Evolutionary conservation across 208 protist species (phyloP), one percentile per base, ranked within the genome.

Genomic region (Naegleria gruberi): DNA sequence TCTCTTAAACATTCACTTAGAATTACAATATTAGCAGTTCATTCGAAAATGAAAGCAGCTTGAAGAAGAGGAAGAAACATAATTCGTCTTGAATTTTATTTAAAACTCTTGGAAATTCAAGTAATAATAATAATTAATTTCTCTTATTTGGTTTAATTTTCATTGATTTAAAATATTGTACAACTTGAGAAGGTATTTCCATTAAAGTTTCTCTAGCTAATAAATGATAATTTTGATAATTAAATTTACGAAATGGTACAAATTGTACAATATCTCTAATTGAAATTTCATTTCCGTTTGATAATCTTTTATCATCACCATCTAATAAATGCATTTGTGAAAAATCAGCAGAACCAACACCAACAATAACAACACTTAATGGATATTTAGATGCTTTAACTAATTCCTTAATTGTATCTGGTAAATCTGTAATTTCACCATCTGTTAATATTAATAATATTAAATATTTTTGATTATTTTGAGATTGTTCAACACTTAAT

Each of bases 351-450:
- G 81, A 91, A 41, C 97, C 97, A 57, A 98, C 93, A 81, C 97
- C 96, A 51, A 98, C 93, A 90, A 98, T 98, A 85, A 98, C 90
- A 87, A 98, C 96, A 19, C 94, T 95, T 30, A 98, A 81, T 73
- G 96, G 96, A 41, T 94, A 91, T n/a, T 93, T 87, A 45, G 95
- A 95, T 43, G 95, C 93, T 30, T 77, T 91, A 26, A 97, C 92
- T 73, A 97, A 95, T 0, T 93, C 92, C 82, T 96, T 93, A 46
- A 96, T 95, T 12, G 95, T 96, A 40, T 93, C 90, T 34, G 96
- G 90, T 90, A 96, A 94, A 91, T 97, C 96, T 4, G 65, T 77
- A 40, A 37, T 77, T 77, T 40, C n/a, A 77, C 17, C 89, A 43
- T 55, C 90, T 15, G 89, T 90, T 6, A 91, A 41, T 34, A 88